phyloP scores from a whole-genome alignment of 768 basidiomycete genomes.

The Artomyces pyxidatus region DNA sequence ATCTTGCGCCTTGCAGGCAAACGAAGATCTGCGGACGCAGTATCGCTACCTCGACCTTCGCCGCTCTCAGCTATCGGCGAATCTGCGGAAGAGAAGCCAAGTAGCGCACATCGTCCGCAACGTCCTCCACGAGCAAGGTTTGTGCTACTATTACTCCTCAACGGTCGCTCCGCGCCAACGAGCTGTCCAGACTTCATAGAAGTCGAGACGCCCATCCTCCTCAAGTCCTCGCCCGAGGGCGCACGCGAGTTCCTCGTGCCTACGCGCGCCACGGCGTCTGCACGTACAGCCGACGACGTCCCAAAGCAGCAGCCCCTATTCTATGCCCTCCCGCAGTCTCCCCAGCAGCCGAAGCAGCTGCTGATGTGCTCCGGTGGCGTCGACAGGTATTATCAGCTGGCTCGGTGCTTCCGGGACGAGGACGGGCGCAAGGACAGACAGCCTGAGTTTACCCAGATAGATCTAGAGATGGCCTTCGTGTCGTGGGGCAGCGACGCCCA shows the following conservation, averaged over 20 bases:
- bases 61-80: constrained; percentile 60
- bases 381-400: constrained; percentile 90
- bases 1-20: constrained; percentile 42
- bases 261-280: constrained; percentile 8
- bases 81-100: constrained; percentile 72
- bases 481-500: constrained; percentile 52
- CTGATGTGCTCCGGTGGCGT: constrained; percentile 84
- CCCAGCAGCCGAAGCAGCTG: constrained; percentile 93
- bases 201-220: constrained; percentile 87
- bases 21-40: constrained; percentile 77
- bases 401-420: constrained; percentile 93
- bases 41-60: constrained; percentile 89
- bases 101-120: constrained; percentile 76
- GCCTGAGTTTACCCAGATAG: constrained; percentile 95
- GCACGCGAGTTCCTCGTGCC: constrained; percentile 61
- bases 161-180: constrained; percentile 11
- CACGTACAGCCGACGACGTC: constrained; percentile 20
- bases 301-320: constrained; percentile 39
- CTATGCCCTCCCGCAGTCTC: constrained; percentile 90
- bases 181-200: constrained; percentile 69
- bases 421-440: constrained; percentile 92
- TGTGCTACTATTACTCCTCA: constrained; percentile 16
- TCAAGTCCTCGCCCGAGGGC: constrained; percentile 90
- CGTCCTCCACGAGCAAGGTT: constrained; percentile 67
- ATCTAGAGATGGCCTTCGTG: constrained; percentile 94